phyloP scores from a whole-genome alignment of 192 early-diverging fungal genomes.

The Backusella tarrabulga region DNA sequence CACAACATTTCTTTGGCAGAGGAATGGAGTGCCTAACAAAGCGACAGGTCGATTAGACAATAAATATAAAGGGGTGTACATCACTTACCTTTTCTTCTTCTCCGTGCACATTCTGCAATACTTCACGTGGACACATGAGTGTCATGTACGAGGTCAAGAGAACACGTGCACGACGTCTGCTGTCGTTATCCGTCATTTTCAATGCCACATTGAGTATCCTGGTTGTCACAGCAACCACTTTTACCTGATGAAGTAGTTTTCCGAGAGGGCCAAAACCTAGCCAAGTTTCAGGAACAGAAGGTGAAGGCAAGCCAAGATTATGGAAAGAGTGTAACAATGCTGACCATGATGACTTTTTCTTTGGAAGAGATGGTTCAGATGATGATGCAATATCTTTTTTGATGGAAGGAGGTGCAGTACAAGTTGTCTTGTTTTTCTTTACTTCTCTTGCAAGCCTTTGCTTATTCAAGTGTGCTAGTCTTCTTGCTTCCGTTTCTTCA shows the following conservation, averaged over 20 bases:
- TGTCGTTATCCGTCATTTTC: slow-evolving; percentile 42
- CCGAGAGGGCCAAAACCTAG: slow-evolving; percentile 35
- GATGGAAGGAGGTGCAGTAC: not conserved
- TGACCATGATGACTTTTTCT: slow-evolving; percentile 4
- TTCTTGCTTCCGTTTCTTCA: slow-evolving; percentile 4
- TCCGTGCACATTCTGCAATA: slow-evolving; percentile 51
- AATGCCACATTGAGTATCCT: slow-evolving; percentile 37
- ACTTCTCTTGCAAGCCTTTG: not conserved
- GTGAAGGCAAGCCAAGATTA: slow-evolving; percentile 11
- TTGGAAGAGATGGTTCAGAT: not conserved
- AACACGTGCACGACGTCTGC: slow-evolving; percentile 50
- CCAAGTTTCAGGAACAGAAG: slow-evolving; percentile 5
- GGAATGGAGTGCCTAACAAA: slow-evolving; percentile 30
- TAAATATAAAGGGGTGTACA: not conserved
- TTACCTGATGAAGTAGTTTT: slow-evolving; percentile 31
- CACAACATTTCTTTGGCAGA: slow-evolving; percentile 31
- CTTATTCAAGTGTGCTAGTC: slow-evolving; percentile 12
- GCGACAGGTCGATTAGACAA: slow-evolving; percentile 5
- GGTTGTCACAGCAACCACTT: slow-evolving; percentile 36
- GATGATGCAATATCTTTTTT: slow-evolving; percentile 1
- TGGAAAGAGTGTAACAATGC: slow-evolving; percentile 8
- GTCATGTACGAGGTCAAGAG: slow-evolving; percentile 77
- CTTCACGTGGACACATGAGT: slow-evolving; percentile 59
- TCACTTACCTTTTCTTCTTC: slow-evolving; percentile 53
- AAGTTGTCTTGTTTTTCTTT: not conserved